phyloP scores from a whole-genome alignment of 2,329 filamentous ascomycete species.

The Cladophialophora immunda region DNA sequence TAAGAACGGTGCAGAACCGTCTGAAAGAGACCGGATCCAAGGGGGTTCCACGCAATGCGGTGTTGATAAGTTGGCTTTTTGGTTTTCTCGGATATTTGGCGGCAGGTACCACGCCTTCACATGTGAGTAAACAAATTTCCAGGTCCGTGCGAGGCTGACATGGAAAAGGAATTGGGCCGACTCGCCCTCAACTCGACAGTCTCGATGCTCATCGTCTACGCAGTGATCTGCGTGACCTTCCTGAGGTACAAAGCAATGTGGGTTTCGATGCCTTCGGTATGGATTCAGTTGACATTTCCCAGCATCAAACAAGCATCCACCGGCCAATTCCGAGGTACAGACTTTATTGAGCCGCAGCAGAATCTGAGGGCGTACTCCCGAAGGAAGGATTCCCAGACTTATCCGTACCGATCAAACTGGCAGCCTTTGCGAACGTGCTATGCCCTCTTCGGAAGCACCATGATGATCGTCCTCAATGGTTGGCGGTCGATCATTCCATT shows the following conservation, averaged over 20 bases:
- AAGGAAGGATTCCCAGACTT: background rate
- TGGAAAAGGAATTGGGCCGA: constrained; percentile 8
- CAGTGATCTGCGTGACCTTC: constrained; percentile 12
- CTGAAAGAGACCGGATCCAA: constrained; percentile 48
- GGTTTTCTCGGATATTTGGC: constrained; percentile 45
- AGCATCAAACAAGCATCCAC: constrained; percentile 11
- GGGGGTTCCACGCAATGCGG: constrained; percentile 52
- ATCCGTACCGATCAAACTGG: constrained; percentile 17
- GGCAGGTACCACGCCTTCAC: constrained; percentile 7
- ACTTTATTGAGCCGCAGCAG: constrained; percentile 4
- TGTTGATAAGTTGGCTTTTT: constrained; percentile 49
- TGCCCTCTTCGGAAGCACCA: constrained; percentile 13
- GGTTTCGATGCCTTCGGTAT: background rate
- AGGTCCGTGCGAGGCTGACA: background rate
- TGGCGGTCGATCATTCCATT: constrained; percentile 16
- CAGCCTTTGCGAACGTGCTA: constrained; percentile 16
- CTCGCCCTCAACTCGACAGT: constrained; percentile 16
- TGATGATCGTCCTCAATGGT: constrained; percentile 16
- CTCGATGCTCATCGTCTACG: constrained; percentile 18
- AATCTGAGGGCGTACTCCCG: constrained; percentile 13
- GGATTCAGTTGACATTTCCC: background rate
- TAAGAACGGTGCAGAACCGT: constrained; percentile 40
- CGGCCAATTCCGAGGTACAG: background rate
- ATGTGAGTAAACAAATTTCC: background rate
- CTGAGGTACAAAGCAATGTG: constrained; percentile 16